Percentiles rank a stretch among this genome's conserved stretches.
phyloP scores from a whole-genome alignment of 192 early-diverging fungal genomes.

The Lobulomyces angularis region DNA sequence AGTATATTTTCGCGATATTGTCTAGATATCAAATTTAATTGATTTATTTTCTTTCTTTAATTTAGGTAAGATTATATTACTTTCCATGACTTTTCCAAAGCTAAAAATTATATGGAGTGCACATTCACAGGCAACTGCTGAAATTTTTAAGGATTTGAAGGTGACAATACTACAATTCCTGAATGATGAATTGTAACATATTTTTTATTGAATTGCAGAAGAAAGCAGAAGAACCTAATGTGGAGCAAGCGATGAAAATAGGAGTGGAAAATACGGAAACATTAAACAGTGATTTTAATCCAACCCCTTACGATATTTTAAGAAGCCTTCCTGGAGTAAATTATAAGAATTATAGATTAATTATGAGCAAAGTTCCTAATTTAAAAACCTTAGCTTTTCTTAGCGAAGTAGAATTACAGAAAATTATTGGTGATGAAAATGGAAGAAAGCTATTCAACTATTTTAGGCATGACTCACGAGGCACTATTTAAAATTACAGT shows the following conservation, averaged over 20 bases:
- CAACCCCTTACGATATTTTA: slow-evolving; percentile 66
- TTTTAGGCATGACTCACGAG: slow-evolving; percentile 18
- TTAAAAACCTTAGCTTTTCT: slow-evolving; percentile 52
- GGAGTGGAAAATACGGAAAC: slow-evolving; percentile 55
- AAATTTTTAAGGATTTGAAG: slow-evolving; percentile 87
- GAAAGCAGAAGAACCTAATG: slow-evolving; percentile 62
- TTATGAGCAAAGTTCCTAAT: slow-evolving; percentile 56
- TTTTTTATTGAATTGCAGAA: slow-evolving; percentile 33
- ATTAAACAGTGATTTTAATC: slow-evolving; percentile 51
- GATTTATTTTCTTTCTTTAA: no score
- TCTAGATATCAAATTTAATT: slow-evolving; percentile 56
- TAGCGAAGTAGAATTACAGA: slow-evolving; percentile 22
- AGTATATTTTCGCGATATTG: slow-evolving; percentile 43
- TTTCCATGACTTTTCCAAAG: slow-evolving; percentile 73
- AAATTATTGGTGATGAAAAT: slow-evolving; percentile 49
- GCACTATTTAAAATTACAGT: no score
- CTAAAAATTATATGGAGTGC: slow-evolving; percentile 77
- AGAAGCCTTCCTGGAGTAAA: slow-evolving; percentile 78
- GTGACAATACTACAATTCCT: not conserved
- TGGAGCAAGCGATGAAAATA: slow-evolving; percentile 48
- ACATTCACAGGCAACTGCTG: slow-evolving; percentile 70
- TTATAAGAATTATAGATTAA: slow-evolving; percentile 57
- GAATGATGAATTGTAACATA: slow-evolving; percentile 1
- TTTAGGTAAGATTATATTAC: slow-evolving; percentile 62
- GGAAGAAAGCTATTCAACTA: slow-evolving; percentile 54